These are phyloP conservation scores for Sporothrix globosa DNA, from an alignment of 2,329 filamentous ascomycete species.

Conservation along the genomic window DNA sequence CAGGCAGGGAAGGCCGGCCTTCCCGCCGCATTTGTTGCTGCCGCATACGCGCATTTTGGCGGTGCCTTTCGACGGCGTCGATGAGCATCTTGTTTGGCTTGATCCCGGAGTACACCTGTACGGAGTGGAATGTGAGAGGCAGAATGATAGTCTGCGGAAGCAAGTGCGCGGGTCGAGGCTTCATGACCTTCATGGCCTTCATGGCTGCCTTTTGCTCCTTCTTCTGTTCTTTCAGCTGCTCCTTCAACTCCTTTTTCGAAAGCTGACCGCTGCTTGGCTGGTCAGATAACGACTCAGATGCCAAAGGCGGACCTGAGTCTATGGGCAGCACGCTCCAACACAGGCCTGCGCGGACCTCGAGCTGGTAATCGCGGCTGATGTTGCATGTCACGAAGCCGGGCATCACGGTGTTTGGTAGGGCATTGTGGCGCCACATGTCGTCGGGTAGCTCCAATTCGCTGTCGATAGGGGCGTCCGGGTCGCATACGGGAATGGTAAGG, in stretches of 20 bases:
- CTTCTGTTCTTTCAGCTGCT: constrained; percentile 26
- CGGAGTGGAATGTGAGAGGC: constrained; percentile 71
- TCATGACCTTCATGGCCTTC: constrained; percentile 46
- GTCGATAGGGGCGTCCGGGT: constrained; percentile 59
- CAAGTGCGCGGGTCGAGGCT: constrained; percentile 40
- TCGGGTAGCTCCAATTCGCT: constrained; percentile 71
- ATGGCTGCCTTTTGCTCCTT: constrained; percentile 35
- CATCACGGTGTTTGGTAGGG: constrained; percentile 81
- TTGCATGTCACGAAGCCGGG: constrained; percentile 91
- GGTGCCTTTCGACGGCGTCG: constrained; percentile 54
- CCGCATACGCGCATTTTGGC: constrained; percentile 20
- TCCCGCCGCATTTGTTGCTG: constrained; percentile 25
- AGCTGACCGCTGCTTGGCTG: background rate
- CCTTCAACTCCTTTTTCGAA: constrained; percentile 17
- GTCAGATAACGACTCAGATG: background rate
- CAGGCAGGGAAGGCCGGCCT: background rate
- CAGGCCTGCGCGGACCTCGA: constrained; percentile 80
- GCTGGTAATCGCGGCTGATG: constrained; percentile 75
- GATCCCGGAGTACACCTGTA: constrained; percentile 87
- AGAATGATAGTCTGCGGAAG: constrained; percentile 73
- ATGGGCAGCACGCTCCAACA: constrained; percentile 66
- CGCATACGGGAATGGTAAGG: constrained; percentile 71
- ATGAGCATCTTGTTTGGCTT: constrained; percentile 76
- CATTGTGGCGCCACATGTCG: constrained; percentile 70
- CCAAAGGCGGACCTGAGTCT: background rate